Evolutionary conservation across 306 rosid species (phyloP).

Genomic region (Bauhinia variegata): DNA sequence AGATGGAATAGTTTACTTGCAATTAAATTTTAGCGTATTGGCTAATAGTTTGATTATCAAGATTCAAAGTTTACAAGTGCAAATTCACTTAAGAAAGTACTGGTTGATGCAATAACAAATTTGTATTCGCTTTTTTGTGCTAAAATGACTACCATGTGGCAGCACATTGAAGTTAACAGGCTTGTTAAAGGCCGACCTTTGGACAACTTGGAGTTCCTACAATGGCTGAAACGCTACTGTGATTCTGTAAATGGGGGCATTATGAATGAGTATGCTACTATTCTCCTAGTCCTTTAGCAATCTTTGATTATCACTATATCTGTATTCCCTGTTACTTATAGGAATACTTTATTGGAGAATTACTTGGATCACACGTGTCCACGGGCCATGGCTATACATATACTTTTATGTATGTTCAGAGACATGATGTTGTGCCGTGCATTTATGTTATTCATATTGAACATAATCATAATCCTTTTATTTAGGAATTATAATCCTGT

Average conservation of each 20-base stretch:
- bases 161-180: slow-evolving; percentile 95
- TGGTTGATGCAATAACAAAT: background rate
- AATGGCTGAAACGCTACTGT: slow-evolving; percentile 97
- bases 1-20: slow-evolving; percentile 15
- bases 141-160: slow-evolving; percentile 34
- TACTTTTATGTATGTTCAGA: slow-evolving; percentile 14
- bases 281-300: slow-evolving; percentile 36
- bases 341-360: background rate
- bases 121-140: slow-evolving; percentile 23
- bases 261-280: slow-evolving; percentile 59
- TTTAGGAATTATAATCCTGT: slow-evolving; percentile 85
- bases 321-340: slow-evolving; percentile 5
- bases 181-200: slow-evolving; percentile 96
- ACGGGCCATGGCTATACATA: too few species aligned
- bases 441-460: background rate
- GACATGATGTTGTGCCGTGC: background rate
- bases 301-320: too few species aligned
- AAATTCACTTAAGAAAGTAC: slow-evolving; percentile 14
- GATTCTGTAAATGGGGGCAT: slow-evolving; percentile 96
- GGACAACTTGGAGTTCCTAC: slow-evolving; percentile 96
- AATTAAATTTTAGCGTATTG: slow-evolving; percentile 3
- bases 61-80: background rate
- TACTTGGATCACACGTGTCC: slow-evolving; percentile 22
- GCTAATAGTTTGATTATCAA: slow-evolving; percentile 4
- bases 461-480: too few species aligned